These are phyloP conservation scores for Exutisphaerella laricina DNA, from an alignment of 2,329 filamentous ascomycete species.

Conservation along the genomic window DNA sequence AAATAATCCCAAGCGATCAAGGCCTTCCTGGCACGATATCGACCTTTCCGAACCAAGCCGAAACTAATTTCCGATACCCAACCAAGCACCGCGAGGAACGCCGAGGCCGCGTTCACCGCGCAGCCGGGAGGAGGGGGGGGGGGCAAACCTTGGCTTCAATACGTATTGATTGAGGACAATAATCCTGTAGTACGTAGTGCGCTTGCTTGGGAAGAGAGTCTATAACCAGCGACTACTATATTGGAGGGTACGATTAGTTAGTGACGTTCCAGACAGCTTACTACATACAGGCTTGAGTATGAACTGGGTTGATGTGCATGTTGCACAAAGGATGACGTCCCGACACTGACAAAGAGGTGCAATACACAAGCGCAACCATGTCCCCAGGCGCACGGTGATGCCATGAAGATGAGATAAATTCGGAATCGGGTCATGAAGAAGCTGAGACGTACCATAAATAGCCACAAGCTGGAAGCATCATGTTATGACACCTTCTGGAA, in stretches of 20 bases:
- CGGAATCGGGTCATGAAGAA: background rate
- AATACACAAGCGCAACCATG: background rate
- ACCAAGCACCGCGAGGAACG: no score
- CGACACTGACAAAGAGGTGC: no score
- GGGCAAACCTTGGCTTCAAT: no score
- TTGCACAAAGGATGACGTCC: no score
- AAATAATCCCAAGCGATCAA: background rate
- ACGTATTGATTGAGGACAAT: no score
- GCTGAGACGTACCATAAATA: background rate
- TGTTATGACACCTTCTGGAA: constrained; percentile 2
- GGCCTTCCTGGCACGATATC: background rate
- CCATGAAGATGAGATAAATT: background rate
- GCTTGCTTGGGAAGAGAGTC: no score
- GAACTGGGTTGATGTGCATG: no score
- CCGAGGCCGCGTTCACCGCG: background rate
- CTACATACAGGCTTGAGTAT: no score
- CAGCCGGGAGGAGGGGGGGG: background rate
- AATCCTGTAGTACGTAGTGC: no score
- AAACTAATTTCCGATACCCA: background rate
- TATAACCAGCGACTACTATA: no score
- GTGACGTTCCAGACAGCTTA: no score
- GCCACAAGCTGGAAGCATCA: background rate
- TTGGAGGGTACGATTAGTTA: no score
- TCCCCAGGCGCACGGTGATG: background rate
- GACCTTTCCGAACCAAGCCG: background rate